Conservation (phyloP, 139 green algal genomes). For the Yamagishiella unicocca region DNA sequence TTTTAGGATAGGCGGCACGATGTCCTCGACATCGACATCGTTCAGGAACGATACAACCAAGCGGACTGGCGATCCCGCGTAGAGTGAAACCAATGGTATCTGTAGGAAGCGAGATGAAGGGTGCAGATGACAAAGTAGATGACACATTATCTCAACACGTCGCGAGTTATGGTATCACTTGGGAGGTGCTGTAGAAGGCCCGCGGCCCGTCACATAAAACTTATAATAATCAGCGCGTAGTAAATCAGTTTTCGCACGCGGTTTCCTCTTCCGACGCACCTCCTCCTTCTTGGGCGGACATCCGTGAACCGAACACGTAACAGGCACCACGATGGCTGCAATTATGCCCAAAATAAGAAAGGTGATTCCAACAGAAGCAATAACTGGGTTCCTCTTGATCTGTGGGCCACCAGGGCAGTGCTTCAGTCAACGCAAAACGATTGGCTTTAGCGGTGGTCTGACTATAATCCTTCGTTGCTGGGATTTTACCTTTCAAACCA, state of each 20-base stretch:
- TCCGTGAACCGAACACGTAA: slow-evolving; percentile 31
- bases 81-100: neutral
- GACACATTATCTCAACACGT: neutral
- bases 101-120: too few relatives aligned
- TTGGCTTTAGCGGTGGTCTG: neutral
- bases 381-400: slow-evolving; percentile 9
- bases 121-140: too few relatives aligned
- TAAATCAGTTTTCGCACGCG: too few relatives aligned
- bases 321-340: slow-evolving; percentile 18
- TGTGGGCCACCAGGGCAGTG: neutral
- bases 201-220: neutral
- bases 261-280: too few relatives aligned
- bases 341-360: slow-evolving; percentile 21
- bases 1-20: slow-evolving; percentile 18
- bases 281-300: slow-evolving; percentile 23
- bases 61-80: neutral
- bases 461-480: too few relatives aligned
- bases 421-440: neutral
- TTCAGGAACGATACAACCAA: slow-evolving; percentile 14
- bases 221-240: too few relatives aligned
- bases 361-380: neutral
- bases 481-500: too few relatives aligned
- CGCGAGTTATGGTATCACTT: too few relatives aligned
- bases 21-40: neutral
- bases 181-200: too few relatives aligned